phyloP scores from a whole-genome alignment of 805 yeast genomes.

The Tanozyma kutaoensis region DNA sequence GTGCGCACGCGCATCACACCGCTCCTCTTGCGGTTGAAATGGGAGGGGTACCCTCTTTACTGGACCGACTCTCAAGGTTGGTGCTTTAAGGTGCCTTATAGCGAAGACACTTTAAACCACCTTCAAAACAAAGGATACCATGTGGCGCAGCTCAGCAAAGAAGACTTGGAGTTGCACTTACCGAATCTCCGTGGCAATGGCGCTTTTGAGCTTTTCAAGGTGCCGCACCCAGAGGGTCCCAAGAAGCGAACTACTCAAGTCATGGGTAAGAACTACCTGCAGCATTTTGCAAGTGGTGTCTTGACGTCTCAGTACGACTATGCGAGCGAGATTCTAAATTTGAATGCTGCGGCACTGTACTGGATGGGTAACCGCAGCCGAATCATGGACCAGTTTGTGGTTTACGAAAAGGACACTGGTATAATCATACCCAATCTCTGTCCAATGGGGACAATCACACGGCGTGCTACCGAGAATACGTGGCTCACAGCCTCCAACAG shows the following conservation, averaged over 20 bases:
- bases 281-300: conserved; percentile 60
- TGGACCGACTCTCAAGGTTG: conserved; percentile 81
- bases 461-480: conserved; percentile 93
- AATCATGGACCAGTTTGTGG: conserved; percentile 75
- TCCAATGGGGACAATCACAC: conserved; percentile 93
- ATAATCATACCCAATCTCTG: conserved; percentile 74
- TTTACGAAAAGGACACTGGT: conserved; percentile 39
- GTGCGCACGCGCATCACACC: conserved; percentile 63
- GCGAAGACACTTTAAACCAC: conserved; percentile 14
- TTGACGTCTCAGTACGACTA: conserved; percentile 57
- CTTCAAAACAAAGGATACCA: no score
- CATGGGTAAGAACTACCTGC: conserved; percentile 62
- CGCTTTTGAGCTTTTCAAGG: conserved; percentile 37
- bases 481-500: conserved; percentile 98
- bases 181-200: conserved; percentile 10
- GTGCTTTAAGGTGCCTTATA: conserved; percentile 59
- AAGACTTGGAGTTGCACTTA: conserved; percentile 12
- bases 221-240: conserved; percentile 87
- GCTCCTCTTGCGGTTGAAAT: conserved; percentile 56
- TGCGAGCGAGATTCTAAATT: conserved; percentile 67
- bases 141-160: conserved; percentile 13
- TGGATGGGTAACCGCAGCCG: conserved; percentile 90
- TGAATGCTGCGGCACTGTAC: conserved; percentile 73
- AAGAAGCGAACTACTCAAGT: conserved; percentile 58
- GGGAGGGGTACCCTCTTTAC: conserved; percentile 74